Conservation (phyloP, 495 filamentous ascomycete genomes). For the Peziza echinospora region DNA sequence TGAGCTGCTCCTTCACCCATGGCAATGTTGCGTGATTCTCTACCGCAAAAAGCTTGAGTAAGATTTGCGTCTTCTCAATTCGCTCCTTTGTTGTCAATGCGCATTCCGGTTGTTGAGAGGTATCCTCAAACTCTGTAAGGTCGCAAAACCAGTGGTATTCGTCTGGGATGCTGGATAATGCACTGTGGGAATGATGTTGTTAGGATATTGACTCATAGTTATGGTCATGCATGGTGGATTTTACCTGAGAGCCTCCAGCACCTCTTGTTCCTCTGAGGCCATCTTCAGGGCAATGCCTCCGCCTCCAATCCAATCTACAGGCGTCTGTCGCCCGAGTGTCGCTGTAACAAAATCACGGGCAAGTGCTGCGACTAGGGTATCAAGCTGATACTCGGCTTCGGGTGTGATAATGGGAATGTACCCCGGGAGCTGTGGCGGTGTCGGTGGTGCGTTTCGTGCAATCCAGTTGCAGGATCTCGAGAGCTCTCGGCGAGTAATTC, state of each 20-base stretch:
- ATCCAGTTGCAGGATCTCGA: too few relatives aligned
- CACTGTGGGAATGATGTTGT: slow-evolving; percentile 2
- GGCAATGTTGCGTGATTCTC: slow-evolving; percentile 16
- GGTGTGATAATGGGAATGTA: too few relatives aligned
- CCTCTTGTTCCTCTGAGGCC: background rate
- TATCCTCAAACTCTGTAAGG: slow-evolving; percentile 12
- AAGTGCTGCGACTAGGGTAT: too few relatives aligned
- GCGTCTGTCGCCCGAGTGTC: too few relatives aligned
- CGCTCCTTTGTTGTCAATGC: slow-evolving; percentile 7
- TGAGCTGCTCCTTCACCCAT: slow-evolving; percentile 15
- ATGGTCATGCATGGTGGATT: background rate
- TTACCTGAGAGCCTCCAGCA: background rate
- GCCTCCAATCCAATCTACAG: too few relatives aligned
- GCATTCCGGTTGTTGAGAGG: slow-evolving; percentile 3
- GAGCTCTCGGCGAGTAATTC: too few relatives aligned
- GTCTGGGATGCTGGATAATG: slow-evolving; percentile 17
- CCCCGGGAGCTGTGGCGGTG: too few relatives aligned
- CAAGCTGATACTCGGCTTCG: too few relatives aligned
- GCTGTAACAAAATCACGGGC: too few relatives aligned
- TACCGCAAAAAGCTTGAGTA: slow-evolving; percentile 15
- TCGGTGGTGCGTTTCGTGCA: too few relatives aligned
- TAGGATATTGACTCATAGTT: background rate
- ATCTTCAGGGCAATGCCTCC: too few relatives aligned
- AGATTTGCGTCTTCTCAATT: slow-evolving; percentile 12
- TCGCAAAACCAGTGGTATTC: slow-evolving; percentile 19